phyloP scores from a whole-genome alignment of 2,329 filamentous ascomycete species.

The Botryosphaeria dothidea region DNA sequence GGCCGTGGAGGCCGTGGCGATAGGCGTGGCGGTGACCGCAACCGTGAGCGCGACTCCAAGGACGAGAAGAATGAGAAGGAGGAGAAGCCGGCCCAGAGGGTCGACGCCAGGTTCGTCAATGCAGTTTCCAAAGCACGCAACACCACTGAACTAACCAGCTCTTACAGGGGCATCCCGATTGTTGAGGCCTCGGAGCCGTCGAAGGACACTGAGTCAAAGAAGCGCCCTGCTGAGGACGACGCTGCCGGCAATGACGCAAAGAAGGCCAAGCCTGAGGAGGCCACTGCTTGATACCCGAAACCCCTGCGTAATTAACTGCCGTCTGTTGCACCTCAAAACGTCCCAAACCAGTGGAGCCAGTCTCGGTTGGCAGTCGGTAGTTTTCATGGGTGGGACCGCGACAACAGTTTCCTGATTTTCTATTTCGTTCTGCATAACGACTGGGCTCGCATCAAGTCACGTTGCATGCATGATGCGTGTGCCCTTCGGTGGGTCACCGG shows the following conservation, averaged over 20 bases:
- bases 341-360: background rate
- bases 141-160: background rate
- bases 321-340: background rate
- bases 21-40: conserved; percentile 25
- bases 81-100: conserved; percentile 16
- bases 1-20: conserved; percentile 20
- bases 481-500: conserved; percentile 5
- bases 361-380: background rate
- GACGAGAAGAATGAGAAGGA: conserved; percentile 6
- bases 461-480: conserved; percentile 11
- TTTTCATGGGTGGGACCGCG: background rate
- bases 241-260: conserved; percentile 42
- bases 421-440: conserved; percentile 1
- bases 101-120: conserved; percentile 9
- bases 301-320: background rate
- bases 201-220: conserved; percentile 36
- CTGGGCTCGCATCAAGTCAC: conserved; percentile 14
- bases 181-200: conserved; percentile 17
- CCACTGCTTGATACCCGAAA: conserved; percentile 10
- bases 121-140: conserved; percentile 26
- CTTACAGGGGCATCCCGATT: conserved; percentile 36
- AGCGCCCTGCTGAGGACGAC: conserved; percentile 48
- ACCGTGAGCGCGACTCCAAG: conserved; percentile 16
- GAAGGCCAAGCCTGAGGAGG: conserved; percentile 44
- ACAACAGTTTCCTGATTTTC: background rate